Evolutionary conservation across 2,329 filamentous ascomycete species (phyloP), one percentile per base, ranked within the genome.

Genomic region (Diaporthe caulivora): DNA sequence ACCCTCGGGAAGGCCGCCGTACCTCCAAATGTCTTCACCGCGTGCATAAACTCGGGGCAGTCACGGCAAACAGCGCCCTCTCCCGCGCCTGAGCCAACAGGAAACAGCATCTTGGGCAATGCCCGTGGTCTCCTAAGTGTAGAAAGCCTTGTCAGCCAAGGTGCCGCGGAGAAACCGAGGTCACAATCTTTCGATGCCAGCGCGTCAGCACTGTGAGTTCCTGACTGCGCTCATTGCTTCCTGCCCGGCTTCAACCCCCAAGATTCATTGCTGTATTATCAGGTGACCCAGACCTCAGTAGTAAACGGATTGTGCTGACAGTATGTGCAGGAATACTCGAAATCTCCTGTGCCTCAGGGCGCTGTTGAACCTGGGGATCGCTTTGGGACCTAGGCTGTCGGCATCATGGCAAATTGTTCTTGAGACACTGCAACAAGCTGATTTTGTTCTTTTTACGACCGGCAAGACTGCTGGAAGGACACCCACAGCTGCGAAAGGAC

Each of bases 1-100:
- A 98, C 96, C 0, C 86, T 99, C 3, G 95, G 95, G 0, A 99
- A 99, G 83, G 93, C 95, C 55, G 95, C 97, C 10, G 94, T 98
- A 2, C 97, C 97, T 3, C 91, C 95, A 0, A 96, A 97, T 77
- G 87, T 92, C 0, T 85, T 93, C 54, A 91, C 89, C 21, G 89
- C 89, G 2, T 92, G 88, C 72, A 82, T 90, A 26, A 90, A 88
- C 74, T 81, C 84, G 17, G 86, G 88, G 0, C 80, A 85, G 49
- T 78, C 84, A 1, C 84, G 86, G 24, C 82, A 86, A 1, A 74
- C 82, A 18, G 82, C 84, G 1, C 83, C 86, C 0, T 87, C 84
- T 2, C 84, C 87, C 0, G 82, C 85, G 0, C 77, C 83, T 0
- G 92, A 93, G 7, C 31, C 74, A 2, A 84, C 85, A 26, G 80